These are phyloP conservation scores for Lactarius deliciosus DNA, from an alignment of 768 basidiomycete species.

Conservation along the genomic window DNA sequence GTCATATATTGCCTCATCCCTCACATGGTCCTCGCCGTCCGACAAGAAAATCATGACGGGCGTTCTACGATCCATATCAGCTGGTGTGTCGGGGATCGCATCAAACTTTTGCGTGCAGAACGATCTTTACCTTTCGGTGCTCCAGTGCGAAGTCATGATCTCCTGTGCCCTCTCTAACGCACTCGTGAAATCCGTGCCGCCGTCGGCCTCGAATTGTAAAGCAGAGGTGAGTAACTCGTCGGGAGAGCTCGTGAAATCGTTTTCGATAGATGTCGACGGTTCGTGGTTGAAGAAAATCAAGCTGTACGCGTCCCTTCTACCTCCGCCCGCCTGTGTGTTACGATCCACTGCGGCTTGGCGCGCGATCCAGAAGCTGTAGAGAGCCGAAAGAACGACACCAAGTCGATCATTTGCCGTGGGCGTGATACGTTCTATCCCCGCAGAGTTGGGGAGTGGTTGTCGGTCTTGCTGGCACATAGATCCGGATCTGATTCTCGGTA, in stretches of 20 bases:
- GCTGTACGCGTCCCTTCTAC: constrained; percentile 55
- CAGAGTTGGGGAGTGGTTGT: constrained; percentile 46
- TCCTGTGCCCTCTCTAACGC: constrained; percentile 42
- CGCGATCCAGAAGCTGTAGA: constrained; percentile 56
- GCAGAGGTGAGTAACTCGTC: constrained; percentile 44
- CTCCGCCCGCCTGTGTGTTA: constrained; percentile 30
- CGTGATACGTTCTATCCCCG: constrained; percentile 40
- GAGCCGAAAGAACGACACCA: constrained; percentile 57
- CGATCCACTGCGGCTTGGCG: constrained; percentile 41
- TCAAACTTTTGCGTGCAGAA: neutral
- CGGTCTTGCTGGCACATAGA: constrained; percentile 49
- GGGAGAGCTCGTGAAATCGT: constrained; percentile 48
- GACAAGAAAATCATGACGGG: constrained; percentile 58
- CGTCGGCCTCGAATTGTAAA: constrained; percentile 36
- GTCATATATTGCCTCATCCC: constrained; percentile 41
- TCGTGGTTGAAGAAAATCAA: constrained; percentile 47
- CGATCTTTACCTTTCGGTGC: constrained; percentile 44
- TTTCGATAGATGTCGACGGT: constrained; percentile 35
- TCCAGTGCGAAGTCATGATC: constrained; percentile 50
- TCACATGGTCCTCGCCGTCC: constrained; percentile 49
- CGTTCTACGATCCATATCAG: constrained; percentile 36
- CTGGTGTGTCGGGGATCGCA: neutral
- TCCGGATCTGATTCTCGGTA: constrained; percentile 41
- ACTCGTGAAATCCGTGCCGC: constrained; percentile 46
- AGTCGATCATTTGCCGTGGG: constrained; percentile 46